phyloP scores from a whole-genome alignment of 352 stramenopile species.

The Phytophthora parvispora region DNA sequence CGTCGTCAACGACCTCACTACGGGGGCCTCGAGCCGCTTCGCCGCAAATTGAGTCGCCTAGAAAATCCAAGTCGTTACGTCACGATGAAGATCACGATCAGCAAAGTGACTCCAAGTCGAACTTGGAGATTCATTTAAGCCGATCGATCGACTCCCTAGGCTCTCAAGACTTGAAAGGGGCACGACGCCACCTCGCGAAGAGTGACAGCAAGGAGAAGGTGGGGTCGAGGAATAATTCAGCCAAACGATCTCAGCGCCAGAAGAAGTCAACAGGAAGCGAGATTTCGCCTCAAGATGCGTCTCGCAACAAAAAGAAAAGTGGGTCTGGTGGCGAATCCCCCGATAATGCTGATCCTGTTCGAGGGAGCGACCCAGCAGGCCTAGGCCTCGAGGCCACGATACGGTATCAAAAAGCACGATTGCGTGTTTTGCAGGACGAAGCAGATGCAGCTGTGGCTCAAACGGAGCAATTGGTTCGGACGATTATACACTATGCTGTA shows the following conservation, averaged over 20 bases:
- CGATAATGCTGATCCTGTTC: background rate
- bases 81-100: background rate
- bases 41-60: conserved; percentile 3
- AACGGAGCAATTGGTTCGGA: conserved; percentile 57
- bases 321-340: background rate
- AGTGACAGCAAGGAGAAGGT: conserved; percentile 33
- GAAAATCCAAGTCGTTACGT: background rate
- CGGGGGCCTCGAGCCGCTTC: conserved; percentile 23
- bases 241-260: conserved; percentile 20
- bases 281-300: conserved; percentile 14
- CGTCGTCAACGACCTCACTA: conserved; percentile 26
- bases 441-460: conserved; percentile 47
- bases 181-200: conserved; percentile 19
- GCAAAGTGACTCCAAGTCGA: conserved; percentile 15
- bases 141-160: conserved; percentile 64
- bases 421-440: conserved; percentile 81
- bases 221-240: conserved; percentile 19
- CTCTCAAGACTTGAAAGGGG: conserved; percentile 32
- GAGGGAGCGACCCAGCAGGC: conserved; percentile 36
- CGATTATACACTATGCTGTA: background rate
- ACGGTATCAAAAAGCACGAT: conserved; percentile 78
- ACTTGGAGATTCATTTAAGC: conserved; percentile 59
- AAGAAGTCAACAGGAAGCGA: conserved; percentile 13
- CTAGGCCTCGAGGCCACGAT: conserved; percentile 70
- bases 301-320: conserved; percentile 15